Evolutionary conservation across 2,329 filamentous ascomycete genomes (phyloP).

Genomic region (Diaporthe sp.): DNA sequence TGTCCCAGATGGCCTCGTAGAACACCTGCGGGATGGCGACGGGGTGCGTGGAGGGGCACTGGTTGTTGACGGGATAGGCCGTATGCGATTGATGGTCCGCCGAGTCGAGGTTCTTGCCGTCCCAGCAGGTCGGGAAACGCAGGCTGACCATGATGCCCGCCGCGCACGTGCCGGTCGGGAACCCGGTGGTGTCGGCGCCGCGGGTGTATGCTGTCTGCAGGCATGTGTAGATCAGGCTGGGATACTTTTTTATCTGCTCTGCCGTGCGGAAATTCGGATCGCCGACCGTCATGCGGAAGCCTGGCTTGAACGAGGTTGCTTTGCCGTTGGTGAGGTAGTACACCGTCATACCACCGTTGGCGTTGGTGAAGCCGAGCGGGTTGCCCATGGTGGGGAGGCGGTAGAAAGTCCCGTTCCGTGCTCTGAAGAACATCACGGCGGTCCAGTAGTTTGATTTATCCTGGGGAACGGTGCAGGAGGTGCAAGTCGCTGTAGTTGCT

Average conservation of each 20-base stretch:
- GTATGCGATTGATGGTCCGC: conserved; percentile 59
- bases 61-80: conserved; percentile 58
- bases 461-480: conserved; percentile 22
- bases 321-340: conserved; percentile 49
- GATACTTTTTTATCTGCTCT: conserved; percentile 14
- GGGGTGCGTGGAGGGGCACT: conserved; percentile 46
- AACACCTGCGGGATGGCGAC: conserved; percentile 47
- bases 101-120: conserved; percentile 64
- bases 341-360: conserved; percentile 56
- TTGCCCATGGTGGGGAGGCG: conserved; percentile 33
- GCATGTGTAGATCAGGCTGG: conserved; percentile 45
- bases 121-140: conserved; percentile 60
- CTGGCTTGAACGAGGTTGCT: conserved; percentile 57
- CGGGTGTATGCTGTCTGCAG: conserved; percentile 56
- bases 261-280: conserved; percentile 50
- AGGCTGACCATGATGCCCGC: conserved; percentile 51
- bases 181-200: conserved; percentile 55
- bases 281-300: conserved; percentile 59
- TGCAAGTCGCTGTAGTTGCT: conserved; percentile 46
- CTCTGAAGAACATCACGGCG: conserved; percentile 31
- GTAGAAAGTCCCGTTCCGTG: conserved; percentile 34
- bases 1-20: conserved; percentile 48
- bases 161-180: conserved; percentile 51
- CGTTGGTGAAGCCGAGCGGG: conserved; percentile 60
- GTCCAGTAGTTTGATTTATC: conserved; percentile 38